A percentile compares a stretch with the other conserved stretches of the same genome.
Evolutionary conservation across 306 rosid species (phyloP).

Genomic region (Pueraria montana): DNA sequence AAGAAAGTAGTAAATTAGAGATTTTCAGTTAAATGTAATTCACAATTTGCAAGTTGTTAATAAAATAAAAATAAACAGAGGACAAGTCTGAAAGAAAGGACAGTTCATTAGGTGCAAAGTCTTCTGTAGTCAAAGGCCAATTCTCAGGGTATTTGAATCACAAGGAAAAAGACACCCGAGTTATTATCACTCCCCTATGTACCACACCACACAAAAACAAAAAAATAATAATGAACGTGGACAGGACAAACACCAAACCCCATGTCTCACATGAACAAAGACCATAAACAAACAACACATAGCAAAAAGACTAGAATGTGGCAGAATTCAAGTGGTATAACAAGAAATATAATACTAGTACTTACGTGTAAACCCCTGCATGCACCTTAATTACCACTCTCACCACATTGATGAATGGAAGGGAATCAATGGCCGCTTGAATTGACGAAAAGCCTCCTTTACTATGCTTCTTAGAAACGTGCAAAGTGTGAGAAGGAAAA

Average conservation of each 20-base stretch:
- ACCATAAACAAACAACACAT: constrained; percentile 8
- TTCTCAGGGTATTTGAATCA: constrained; percentile 34
- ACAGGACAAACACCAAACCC: constrained; percentile 44
- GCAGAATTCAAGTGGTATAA: constrained; percentile 17
- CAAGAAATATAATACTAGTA: constrained; percentile 5
- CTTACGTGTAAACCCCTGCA: constrained; percentile 98
- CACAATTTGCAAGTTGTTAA: constrained; percentile 36
- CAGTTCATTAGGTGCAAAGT: constrained; percentile 33
- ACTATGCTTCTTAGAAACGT: constrained; percentile 69
- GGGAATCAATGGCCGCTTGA: constrained; percentile 92
- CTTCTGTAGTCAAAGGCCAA: constrained; percentile 39
- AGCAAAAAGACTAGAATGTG: constrained; percentile 34
- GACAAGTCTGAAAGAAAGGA: constrained; percentile 21
- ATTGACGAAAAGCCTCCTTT: constrained; percentile 79
- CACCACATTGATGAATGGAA: constrained; percentile 80
- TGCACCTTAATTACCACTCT: constrained; percentile 95
- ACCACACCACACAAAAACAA: constrained; percentile 1
- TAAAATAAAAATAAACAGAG: background rate
- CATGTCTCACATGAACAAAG: constrained; percentile 40
- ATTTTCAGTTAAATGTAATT: constrained; percentile 23
- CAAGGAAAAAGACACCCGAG: constrained; percentile 46
- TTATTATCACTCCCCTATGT: constrained; percentile 10
- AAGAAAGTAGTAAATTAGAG: background rate
- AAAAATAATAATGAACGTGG: constrained; percentile 13
- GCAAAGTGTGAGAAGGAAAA: constrained; percentile 79